phyloP scores from a whole-genome alignment of 2,329 filamentous ascomycete genomes.

The Epichloe amarillans region DNA sequence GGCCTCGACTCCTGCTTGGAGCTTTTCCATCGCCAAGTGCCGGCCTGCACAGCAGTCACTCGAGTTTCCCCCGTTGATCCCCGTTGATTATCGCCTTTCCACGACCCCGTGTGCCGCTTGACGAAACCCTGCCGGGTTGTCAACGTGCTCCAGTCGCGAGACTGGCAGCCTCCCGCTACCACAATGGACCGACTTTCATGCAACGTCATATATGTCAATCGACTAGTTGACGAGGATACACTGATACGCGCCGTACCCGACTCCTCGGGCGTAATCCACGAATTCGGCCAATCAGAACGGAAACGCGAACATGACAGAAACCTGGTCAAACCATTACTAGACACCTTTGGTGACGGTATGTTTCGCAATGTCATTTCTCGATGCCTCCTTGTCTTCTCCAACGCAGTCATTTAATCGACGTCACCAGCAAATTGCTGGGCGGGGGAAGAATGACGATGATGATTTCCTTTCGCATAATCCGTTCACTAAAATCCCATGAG shows the following conservation, averaged over 20 bases:
- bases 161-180: constrained; percentile 43
- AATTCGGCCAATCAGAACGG: constrained; percentile 15
- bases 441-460: too few relatives aligned
- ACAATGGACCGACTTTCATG: constrained; percentile 45
- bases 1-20: neutral
- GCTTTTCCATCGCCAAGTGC: neutral
- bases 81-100: neutral
- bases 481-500: neutral
- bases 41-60: neutral
- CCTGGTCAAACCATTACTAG: constrained; percentile 35
- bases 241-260: constrained; percentile 21
- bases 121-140: constrained; percentile 24
- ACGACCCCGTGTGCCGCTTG: constrained; percentile 4
- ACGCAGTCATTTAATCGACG: neutral
- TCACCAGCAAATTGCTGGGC: too few relatives aligned
- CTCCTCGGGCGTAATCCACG: neutral
- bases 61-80: too few relatives aligned
- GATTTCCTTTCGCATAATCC: too few relatives aligned
- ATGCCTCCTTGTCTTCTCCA: neutral
- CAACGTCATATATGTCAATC: constrained; percentile 49
- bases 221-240: constrained; percentile 34
- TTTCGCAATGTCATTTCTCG: neutral
- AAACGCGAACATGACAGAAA: constrained; percentile 28
- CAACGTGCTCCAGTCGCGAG: constrained; percentile 46
- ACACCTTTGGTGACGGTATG: constrained; percentile 41